These are phyloP conservation scores for Linnemannia exigua DNA, from an alignment of 192 early-diverging fungal genomes.

Conservation along the genomic window DNA sequence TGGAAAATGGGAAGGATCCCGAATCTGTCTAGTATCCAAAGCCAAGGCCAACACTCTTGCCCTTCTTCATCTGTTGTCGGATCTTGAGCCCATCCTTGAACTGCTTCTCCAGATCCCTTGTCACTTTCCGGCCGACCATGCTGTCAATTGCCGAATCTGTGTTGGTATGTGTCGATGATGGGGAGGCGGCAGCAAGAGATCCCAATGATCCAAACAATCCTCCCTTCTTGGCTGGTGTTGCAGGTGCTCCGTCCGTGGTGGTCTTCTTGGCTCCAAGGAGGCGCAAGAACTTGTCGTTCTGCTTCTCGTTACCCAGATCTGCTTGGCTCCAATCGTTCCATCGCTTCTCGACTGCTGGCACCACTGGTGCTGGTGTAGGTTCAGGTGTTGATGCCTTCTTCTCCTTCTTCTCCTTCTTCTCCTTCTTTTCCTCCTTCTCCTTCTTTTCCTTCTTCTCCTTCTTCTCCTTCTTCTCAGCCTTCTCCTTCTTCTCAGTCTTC, in stretches of 20 bases:
- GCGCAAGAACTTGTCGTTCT: constrained; percentile 75
- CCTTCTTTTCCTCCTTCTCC: constrained; percentile 28
- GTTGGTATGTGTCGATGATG: constrained; percentile 15
- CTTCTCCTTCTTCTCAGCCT: constrained; percentile 46
- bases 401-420: constrained; percentile 35
- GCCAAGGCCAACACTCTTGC: constrained; percentile 64
- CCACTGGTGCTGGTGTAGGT: constrained; percentile 8
- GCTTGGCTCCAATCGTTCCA: constrained; percentile 80
- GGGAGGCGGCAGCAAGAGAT: constrained; percentile 13
- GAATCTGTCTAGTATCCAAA: constrained; percentile 40
- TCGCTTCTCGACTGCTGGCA: constrained; percentile 27
- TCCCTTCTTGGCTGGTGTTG: constrained; percentile 29
- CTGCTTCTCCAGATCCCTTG: constrained; percentile 70
- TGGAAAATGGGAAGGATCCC: background rate
- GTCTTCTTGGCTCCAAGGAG: constrained; percentile 71
- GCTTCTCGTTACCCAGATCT: constrained; percentile 65
- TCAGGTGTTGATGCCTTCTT: constrained; percentile 17
- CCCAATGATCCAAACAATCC: constrained; percentile 61
- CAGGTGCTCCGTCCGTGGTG: background rate
- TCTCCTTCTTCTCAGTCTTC: constrained; percentile 15
- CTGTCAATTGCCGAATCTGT: constrained; percentile 64
- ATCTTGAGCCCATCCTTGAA: constrained; percentile 70
- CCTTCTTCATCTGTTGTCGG: constrained; percentile 65
- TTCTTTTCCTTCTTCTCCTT: constrained; percentile 54
- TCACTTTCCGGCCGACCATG: constrained; percentile 63